Base-by-base conservation (phyloP, 768 basidiomycete genomes). In the Amanita pallidorosea region DNA sequence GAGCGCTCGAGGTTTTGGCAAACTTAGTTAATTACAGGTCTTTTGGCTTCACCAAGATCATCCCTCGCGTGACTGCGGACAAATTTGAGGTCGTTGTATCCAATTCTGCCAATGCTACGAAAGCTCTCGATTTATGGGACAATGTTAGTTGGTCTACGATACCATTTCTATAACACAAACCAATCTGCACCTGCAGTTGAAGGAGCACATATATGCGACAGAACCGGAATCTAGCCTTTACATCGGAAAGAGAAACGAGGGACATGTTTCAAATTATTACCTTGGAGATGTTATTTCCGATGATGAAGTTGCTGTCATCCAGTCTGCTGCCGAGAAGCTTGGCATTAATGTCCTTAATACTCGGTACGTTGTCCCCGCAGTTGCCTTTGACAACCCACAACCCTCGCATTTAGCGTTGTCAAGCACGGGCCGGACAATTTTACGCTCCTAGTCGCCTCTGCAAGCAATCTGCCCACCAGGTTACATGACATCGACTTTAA, bases 261-360 rank as follows among this genome's bases (percentile, higher is more conserved):
- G 90, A 1, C 88, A 92, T 53, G 62, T 88, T 47, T 87, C 83
- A 27, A 88, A 90, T 61, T 94, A 93, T 64, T 94, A 94, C 61
- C 78, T 83, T 23, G 88, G 88, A 1, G 74, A 85, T 53, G 61
- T 75, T 8, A 79, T 85, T 18, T 73, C 75, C n/a, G 85, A 90
- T 53, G 78, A 79, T 0, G 91, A 92, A 61, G 88, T 91, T 5
- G 79, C 80, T 20, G 73, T 75, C 1, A 76, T 93, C 20, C 90
- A 92, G 62, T 70, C 69, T 7, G 81, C 81, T 1, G 83, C 86
- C 2, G 91, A 93, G 65, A 79, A 78, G 54, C 70, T 85, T 25
- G 78, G 74, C n/a, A 63, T 93, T 45, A 84, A 88, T 54, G 75
- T 88, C 8, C 62, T 91, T 53, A 92, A 92, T 62, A 93, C 90